Base-by-base conservation (phyloP, 1,284 basidiomycete genomes). In the Naganishia sp. region DNA sequence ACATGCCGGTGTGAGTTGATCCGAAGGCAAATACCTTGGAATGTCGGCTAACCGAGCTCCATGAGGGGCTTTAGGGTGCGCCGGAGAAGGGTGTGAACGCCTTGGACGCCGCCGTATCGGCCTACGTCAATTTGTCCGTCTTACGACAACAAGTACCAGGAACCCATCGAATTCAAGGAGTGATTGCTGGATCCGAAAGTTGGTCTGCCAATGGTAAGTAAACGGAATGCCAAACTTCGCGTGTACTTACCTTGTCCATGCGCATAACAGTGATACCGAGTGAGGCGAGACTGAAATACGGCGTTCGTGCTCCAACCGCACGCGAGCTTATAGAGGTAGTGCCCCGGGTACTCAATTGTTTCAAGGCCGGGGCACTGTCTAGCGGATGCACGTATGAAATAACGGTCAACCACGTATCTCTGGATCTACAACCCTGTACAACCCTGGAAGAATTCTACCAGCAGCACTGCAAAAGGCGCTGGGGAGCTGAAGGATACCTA, bases 11-110 rank as follows among this genome's bases (percentile, higher is more conserved):
- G 66, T 67, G 17, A 67, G 57, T 25, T 13, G 18, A 6, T 28
- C 21, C 6, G 15, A 17, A 6, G 11, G 7, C 18, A 18, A 13
- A 39, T 3, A 31, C 23, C 25, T 31, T 6, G 35, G 1, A 10
- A 2, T 0, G 35, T 39, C 13, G n/a, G 13, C 35, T 25, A 5
- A 46, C 23, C 15, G 6, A 1, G 31, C 4, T 6, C 13, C 21
- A 4, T 32, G 25, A 15, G 10, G 15, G 0, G 17, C 21, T 0
- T 28, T 13, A 65, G 63, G 63, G 63, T 43, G 75, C 76, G 9
- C 79, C 76, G 3, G 76, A 76, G 76, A 77, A 80, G 68, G 82
- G 80, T 9, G 73, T 81, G 70, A 82, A 82, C 64, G 81, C 81
- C 0, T 75, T 81, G 23, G 81, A 83, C 66, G 82, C 82, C 0